These are phyloP conservation scores for Aspergillus carlsbadensis DNA, from an alignment of 495 filamentous ascomycete species.

Conservation along the genomic window DNA sequence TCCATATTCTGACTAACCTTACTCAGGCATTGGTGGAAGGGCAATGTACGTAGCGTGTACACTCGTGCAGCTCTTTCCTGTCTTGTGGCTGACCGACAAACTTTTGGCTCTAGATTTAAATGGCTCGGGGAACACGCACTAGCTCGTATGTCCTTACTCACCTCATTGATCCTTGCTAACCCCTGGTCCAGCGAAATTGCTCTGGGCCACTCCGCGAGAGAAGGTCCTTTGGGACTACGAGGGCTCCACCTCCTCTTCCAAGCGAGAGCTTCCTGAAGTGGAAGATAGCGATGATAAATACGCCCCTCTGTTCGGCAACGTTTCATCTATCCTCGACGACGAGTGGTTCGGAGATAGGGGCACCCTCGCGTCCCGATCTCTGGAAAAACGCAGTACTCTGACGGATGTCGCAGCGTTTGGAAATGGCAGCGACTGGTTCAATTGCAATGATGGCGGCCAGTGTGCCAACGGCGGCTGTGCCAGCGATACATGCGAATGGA, in stretches of 20 bases:
- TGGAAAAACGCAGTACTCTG: neutral
- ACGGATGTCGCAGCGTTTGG: neutral
- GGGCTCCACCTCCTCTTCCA: conserved; percentile 1
- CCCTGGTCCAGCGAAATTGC: neutral
- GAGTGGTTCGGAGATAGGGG: too few species aligned
- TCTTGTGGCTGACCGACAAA: too few species aligned
- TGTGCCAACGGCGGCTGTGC: conserved; percentile 1
- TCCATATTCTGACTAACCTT: neutral
- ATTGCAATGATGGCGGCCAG: conserved; percentile 7
- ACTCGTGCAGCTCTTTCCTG: too few species aligned
- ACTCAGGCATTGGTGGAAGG: neutral
- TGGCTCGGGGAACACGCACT: conserved; percentile 3
- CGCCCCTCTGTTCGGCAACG: neutral
- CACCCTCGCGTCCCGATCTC: neutral
- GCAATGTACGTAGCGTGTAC: conserved; percentile 6
- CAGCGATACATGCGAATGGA: conserved; percentile 1
- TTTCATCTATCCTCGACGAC: neutral
- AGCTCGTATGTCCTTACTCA: neutral
- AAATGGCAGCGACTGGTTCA: neutral
- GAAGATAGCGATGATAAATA: neutral
- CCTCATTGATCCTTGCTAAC: neutral
- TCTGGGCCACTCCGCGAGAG: neutral
- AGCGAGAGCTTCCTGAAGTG: neutral
- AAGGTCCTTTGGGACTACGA: conserved; percentile 7
- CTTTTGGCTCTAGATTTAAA: neutral